phyloP scores from a whole-genome alignment of 2,329 filamentous ascomycete species.

The Calycina marina region DNA sequence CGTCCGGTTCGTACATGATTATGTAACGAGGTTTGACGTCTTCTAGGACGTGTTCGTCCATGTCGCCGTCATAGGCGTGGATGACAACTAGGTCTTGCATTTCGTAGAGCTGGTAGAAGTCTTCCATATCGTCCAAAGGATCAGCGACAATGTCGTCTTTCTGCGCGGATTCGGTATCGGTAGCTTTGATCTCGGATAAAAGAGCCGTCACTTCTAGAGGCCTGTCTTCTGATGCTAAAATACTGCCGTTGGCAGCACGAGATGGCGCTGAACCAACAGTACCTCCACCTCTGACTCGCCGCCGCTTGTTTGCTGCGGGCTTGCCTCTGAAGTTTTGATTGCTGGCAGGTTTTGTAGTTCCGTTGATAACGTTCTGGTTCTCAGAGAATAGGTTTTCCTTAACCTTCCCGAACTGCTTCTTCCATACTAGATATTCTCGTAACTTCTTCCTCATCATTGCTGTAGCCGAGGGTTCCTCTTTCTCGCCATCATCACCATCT shows the following conservation, averaged over 20 bases:
- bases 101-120: constrained; percentile 81
- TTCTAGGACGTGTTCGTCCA: constrained; percentile 92
- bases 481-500: constrained; percentile 24
- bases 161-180: constrained; percentile 57
- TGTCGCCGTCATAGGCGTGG: constrained; percentile 88
- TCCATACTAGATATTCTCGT: constrained; percentile 80
- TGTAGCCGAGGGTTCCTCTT: constrained; percentile 53
- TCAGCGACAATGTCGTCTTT: constrained; percentile 67
- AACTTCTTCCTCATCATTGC: constrained; percentile 87
- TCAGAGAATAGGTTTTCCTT: constrained; percentile 66
- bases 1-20: constrained; percentile 96
- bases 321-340: constrained; percentile 35
- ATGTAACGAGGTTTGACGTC: constrained; percentile 88
- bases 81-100: constrained; percentile 80
- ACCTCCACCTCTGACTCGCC: constrained; percentile 70
- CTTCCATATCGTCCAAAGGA: constrained; percentile 79
- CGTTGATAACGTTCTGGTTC: constrained; percentile 62
- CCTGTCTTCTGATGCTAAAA: constrained; percentile 68
- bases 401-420: constrained; percentile 73
- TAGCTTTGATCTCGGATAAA: constrained; percentile 71
- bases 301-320: constrained; percentile 70
- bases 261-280: constrained; percentile 39
- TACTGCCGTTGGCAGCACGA: constrained; percentile 57
- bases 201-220: constrained; percentile 69
- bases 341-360: constrained; percentile 34